Conservation (phyloP, 192 early-diverging fungal species). For the Rhizoclosmatium sp. region DNA sequence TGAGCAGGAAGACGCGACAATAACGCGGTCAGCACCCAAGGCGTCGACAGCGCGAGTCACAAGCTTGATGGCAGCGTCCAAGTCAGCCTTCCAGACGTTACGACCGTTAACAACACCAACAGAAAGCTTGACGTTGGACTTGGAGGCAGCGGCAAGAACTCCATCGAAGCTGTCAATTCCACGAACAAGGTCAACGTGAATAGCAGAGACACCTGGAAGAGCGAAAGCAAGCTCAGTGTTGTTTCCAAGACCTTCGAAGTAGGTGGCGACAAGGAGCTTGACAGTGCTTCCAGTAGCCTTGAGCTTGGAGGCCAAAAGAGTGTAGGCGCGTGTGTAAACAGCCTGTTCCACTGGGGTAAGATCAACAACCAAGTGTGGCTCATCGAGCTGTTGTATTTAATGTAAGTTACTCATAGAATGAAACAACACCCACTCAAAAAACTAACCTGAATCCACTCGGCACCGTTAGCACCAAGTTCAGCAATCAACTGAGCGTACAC, state of each 20-base stretch:
- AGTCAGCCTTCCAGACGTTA: constrained; percentile 97
- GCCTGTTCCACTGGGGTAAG: constrained; percentile 55
- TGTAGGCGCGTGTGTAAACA: constrained; percentile 72
- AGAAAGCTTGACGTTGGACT: constrained; percentile 77
- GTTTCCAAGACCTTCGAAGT: constrained; percentile 82
- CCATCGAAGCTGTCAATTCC: constrained; percentile 80
- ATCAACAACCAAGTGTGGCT: constrained; percentile 80
- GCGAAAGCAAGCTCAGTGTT: constrained; percentile 74
- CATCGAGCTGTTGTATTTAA: constrained; percentile 62
- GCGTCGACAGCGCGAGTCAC: constrained; percentile 72
- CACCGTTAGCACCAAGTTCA: constrained; percentile 76
- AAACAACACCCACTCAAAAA: background rate
- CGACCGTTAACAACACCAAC: constrained; percentile 94
- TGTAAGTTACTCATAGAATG: background rate
- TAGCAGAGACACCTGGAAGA: constrained; percentile 76
- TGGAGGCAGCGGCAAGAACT: constrained; percentile 53
- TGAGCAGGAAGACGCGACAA: constrained; percentile 90
- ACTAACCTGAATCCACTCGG: constrained; percentile 76
- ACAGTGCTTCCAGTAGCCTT: constrained; percentile 43
- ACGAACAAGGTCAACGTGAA: constrained; percentile 93
- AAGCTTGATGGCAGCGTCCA: constrained; percentile 72
- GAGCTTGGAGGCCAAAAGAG: constrained; percentile 58
- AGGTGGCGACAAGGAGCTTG: constrained; percentile 87
- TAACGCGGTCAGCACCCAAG: constrained; percentile 77
- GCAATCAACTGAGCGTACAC: constrained; percentile 80